A percentile compares a stretch with the other conserved stretches of the same genome.
Evolutionary conservation across 805 yeast species (phyloP).

Genomic region (Lachancea lanzarotensis): DNA sequence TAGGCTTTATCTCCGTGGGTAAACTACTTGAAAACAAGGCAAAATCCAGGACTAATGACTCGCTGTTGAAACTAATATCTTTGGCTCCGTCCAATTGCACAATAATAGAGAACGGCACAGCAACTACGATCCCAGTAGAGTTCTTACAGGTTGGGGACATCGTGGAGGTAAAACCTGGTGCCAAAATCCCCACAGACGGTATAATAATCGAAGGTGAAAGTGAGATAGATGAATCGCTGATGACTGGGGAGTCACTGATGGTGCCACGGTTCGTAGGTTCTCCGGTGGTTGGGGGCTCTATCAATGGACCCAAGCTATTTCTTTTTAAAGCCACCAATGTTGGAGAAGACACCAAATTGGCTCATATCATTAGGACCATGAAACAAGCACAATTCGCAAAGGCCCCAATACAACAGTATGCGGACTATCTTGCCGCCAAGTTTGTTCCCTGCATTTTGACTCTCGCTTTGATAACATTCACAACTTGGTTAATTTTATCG

Average conservation of each 20-base stretch:
- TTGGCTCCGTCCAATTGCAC: slow-evolving; percentile 73
- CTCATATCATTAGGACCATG: slow-evolving; percentile 80
- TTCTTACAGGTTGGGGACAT: slow-evolving; percentile 72
- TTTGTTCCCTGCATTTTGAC: slow-evolving; percentile 73
- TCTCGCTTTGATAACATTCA: slow-evolving; percentile 61
- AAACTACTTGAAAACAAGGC: slow-evolving; percentile 89
- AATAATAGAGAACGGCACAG: slow-evolving; percentile 42
- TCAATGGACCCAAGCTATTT: slow-evolving; percentile 71
- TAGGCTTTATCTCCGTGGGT: slow-evolving; percentile 80
- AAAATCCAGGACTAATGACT: slow-evolving; percentile 87
- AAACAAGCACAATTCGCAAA: slow-evolving; percentile 81
- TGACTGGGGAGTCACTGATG: slow-evolving; percentile 89
- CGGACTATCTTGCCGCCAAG: slow-evolving; percentile 76
- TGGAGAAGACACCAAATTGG: slow-evolving; percentile 79
- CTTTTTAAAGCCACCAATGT: slow-evolving; percentile 62
- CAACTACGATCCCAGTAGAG: slow-evolving; percentile 55
- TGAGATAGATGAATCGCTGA: slow-evolving; percentile 79
- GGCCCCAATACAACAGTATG: slow-evolving; percentile 87
- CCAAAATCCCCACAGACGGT: slow-evolving; percentile 90
- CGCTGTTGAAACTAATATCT: slow-evolving; percentile 72
- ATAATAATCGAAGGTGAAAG: slow-evolving; percentile 67
- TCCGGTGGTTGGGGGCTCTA: slow-evolving; percentile 79
- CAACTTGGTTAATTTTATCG: slow-evolving; percentile 48
- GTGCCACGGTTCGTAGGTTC: slow-evolving; percentile 58
- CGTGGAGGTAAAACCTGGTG: slow-evolving; percentile 76